Percentiles rank a stretch among this genome's conserved stretches.
These are phyloP conservation scores for Aspergillus sclerotiicarbonarius DNA, from an alignment of 495 filamentous ascomycete genomes.

Conservation along the genomic window DNA sequence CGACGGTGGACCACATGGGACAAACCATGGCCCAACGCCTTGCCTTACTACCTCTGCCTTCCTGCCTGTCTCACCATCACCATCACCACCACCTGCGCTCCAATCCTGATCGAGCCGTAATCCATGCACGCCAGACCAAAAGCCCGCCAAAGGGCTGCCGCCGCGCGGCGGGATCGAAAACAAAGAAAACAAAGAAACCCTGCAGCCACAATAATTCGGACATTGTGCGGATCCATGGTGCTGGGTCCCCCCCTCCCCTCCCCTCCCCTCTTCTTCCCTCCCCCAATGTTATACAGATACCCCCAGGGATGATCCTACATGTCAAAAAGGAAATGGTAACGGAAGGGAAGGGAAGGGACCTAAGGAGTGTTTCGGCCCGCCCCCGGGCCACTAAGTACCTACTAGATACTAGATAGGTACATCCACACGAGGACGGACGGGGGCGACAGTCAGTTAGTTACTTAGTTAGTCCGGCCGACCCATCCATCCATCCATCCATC, in stretches of 20 bases:
- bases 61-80: neutral
- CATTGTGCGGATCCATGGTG: slow-evolving; percentile 17
- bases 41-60: neutral
- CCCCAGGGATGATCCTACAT: slow-evolving; percentile 14
- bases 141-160: slow-evolving; percentile 1
- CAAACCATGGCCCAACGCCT: neutral
- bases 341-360: neutral
- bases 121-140: neutral
- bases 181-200: slow-evolving; percentile 16
- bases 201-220: slow-evolving; percentile 18
- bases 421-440: too few species aligned
- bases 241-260: slow-evolving; percentile 4
- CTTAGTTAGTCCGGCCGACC: neutral
- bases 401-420: neutral
- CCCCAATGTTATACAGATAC: slow-evolving; percentile 15
- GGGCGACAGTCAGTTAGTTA: too few species aligned
- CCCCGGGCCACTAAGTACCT: slow-evolving; percentile 7
- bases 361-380: slow-evolving; percentile 23
- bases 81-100: too few species aligned
- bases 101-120: neutral
- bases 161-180: slow-evolving; percentile 2
- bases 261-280: too few species aligned
- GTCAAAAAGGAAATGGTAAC: slow-evolving; percentile 14
- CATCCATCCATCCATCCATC: neutral
- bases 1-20: neutral